A percentile compares a stretch with the other conserved stretches of the same genome.
Conservation (phyloP, 2,329 filamentous ascomycete genomes). For the Lachnellula subtilissima region DNA sequence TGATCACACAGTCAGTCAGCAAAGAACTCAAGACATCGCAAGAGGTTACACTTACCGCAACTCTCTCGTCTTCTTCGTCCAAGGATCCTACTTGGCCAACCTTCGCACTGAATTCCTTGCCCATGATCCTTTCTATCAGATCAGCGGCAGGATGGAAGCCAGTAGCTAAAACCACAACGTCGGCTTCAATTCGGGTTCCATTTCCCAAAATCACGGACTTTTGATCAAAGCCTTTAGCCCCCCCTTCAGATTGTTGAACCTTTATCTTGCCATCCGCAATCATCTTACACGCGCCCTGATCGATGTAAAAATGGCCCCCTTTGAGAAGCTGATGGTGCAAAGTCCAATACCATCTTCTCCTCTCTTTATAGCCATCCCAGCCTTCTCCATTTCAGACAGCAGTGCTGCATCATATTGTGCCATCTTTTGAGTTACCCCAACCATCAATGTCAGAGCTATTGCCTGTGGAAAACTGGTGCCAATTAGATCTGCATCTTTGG, state of each 20-base stretch:
- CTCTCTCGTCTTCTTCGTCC: not conserved
- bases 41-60: not conserved
- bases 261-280: conserved; percentile 34
- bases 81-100: not conserved
- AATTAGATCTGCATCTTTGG: not conserved
- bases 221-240: not conserved
- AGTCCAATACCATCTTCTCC: conserved; percentile 35
- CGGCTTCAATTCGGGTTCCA: not conserved
- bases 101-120: not conserved
- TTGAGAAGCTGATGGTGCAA: conserved; percentile 35
- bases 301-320: conserved; percentile 40
- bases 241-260: not conserved
- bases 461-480: conserved; percentile 25
- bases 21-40: not conserved
- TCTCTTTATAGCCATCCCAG: conserved; percentile 39
- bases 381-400: conserved; percentile 41
- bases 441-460: conserved; percentile 30
- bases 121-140: not conserved
- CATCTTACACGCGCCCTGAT: conserved; percentile 36
- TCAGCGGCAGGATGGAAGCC: not conserved
- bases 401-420: conserved; percentile 36
- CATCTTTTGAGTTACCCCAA: conserved; percentile 39
- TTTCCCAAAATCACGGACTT: not conserved
- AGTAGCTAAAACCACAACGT: not conserved
- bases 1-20: not conserved